Conservation (phyloP, 805 yeast genomes). For the Candida qinlingensis region DNA sequence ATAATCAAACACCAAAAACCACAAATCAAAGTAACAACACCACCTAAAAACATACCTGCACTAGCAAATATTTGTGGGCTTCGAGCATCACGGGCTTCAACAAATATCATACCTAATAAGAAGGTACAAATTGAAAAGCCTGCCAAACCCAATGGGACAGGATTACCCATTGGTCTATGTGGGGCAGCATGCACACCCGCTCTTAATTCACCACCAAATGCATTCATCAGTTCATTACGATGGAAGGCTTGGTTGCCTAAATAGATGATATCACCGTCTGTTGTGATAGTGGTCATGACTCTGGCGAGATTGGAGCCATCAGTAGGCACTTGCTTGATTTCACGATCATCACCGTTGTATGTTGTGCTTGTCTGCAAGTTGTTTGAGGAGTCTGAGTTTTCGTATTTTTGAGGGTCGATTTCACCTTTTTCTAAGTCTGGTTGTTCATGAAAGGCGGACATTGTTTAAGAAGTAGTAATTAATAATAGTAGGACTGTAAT, state of each 20-base stretch:
- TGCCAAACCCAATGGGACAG: conserved; percentile 50
- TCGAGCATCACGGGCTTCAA: conserved; percentile 42
- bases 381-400: not conserved
- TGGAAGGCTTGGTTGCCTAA: conserved; percentile 19
- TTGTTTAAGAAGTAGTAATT: not conserved
- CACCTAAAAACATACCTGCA: conserved; percentile 44
- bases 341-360: not conserved
- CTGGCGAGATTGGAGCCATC: not conserved
- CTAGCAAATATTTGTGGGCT: conserved; percentile 40
- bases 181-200: conserved; percentile 6
- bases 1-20: conserved; percentile 46
- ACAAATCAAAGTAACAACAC: conserved; percentile 42
- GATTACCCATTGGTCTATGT: conserved; percentile 26
- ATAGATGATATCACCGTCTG: conserved; percentile 33
- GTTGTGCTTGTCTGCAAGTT: not conserved
- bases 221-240: conserved; percentile 5
- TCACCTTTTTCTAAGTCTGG: not conserved
- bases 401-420: not conserved
- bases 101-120: conserved; percentile 40
- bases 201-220: conserved; percentile 8
- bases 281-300: conserved; percentile 11
- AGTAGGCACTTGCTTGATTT: not conserved
- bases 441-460: not conserved
- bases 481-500: not conserved
- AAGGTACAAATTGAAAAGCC: conserved; percentile 44